Evolutionary conservation across 306 rosid genomes (phyloP), one percentile per base, ranked within the genome.

Genomic region (Vigna angularis): DNA sequence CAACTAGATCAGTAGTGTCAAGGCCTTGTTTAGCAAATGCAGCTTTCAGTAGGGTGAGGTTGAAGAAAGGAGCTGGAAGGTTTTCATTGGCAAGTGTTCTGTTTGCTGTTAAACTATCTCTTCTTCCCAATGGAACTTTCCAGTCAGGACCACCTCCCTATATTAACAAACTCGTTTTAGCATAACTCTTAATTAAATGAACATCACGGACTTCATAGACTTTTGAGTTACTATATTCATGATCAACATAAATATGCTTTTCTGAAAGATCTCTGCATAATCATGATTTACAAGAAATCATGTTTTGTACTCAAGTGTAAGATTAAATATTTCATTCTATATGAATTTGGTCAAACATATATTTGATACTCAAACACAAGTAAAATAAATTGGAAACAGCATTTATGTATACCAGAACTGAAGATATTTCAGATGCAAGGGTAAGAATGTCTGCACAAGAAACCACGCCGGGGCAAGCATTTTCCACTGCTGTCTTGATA

Each of bases 391-490:
- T 4, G 0, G 36, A 57, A 12, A 24, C 5, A 24, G 40, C 38
- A 58, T 45, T 45, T 45, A 45, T 30, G 5, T 4, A 30, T 77
- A 86, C 88, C 88, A 81, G 58, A 51, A 13, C 24, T 13, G 75
- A 78, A 14, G 89, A 82, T 6, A 57, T 71, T 72, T 83, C 78
- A 32, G 91, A 76, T 0, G 89, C 89, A 56, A 88, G 67, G 52
- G 91, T 67, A 16, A 88, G 91, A 50, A 88, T 80, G 50, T 85
- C 89, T 22, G 89, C 89, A 30, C 89, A 88, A 8, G 91, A 88
- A 72, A 88, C 91, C 4, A 13, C 57, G 18, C 36, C 47, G 0
- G 88, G 85, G 2, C 92, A 88, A 42, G 76, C 82, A 1, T 6
- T 49, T 61, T 88, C 92, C 20, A 88, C 72, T 0, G 88, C 90